phyloP scores from a whole-genome alignment of 2,329 filamentous ascomycete species.

The Cladosporium austrohemisphaericum region DNA sequence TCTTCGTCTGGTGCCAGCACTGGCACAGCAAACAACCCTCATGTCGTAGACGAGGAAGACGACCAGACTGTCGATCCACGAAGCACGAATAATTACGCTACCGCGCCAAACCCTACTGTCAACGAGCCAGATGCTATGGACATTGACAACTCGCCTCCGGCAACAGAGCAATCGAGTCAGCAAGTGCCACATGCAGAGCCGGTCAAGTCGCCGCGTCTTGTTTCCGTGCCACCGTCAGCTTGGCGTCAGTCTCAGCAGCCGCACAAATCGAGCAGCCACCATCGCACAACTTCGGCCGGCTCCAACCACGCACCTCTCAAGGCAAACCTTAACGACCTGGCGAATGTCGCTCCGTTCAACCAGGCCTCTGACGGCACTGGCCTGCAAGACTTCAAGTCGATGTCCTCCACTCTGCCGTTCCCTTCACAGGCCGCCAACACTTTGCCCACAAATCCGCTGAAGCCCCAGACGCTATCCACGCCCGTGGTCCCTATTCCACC shows the following conservation, averaged over 20 bases:
- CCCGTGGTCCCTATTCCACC: constrained; percentile 48
- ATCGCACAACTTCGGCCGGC: constrained; percentile 20
- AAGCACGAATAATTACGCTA: background rate
- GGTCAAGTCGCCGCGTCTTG: constrained; percentile 30
- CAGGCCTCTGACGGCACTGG: constrained; percentile 47
- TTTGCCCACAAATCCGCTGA: constrained; percentile 39
- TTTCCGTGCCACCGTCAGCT: constrained; percentile 31
- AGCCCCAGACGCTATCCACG: constrained; percentile 48
- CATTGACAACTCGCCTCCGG: constrained; percentile 40
- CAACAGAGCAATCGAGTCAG: constrained; percentile 17
- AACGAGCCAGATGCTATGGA: constrained; percentile 43
- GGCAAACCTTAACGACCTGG: constrained; percentile 49
- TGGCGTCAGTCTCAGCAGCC: constrained; percentile 29
- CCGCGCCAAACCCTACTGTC: background rate
- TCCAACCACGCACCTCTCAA: constrained; percentile 11
- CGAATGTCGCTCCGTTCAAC: constrained; percentile 40
- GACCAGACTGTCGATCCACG: constrained; percentile 22
- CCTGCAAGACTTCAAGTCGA: constrained; percentile 51
- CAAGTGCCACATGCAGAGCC: constrained; percentile 16
- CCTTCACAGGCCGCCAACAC: constrained; percentile 49
- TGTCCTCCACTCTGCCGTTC: constrained; percentile 56
- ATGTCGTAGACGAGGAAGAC: constrained; percentile 31
- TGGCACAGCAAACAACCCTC: constrained; percentile 23
- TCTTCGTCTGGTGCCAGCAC: constrained; percentile 10
- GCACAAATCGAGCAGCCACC: constrained; percentile 12